Evolutionary conservation across 306 rosid genomes (phyloP), one percentile per base, ranked within the genome.

Genomic region (Acacia melanoxylon): DNA sequence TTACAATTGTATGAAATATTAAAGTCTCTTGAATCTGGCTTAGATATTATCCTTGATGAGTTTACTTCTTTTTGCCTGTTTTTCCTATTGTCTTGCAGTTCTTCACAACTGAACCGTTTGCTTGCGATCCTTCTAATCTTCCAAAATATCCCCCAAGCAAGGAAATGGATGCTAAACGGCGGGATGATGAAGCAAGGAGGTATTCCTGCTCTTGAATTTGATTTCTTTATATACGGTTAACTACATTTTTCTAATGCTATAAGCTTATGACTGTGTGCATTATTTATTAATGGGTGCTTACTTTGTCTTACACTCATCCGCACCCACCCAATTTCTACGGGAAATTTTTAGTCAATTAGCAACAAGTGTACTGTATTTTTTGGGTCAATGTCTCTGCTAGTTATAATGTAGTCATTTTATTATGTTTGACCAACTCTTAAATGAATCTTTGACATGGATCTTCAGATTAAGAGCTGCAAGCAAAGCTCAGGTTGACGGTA

Each of bases 121-220:
- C 98, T 58, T 94, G 98, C 81, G 92, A 91, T 73, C 98, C 98
- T 82, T 91, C 97, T 75, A 89, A 89, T 85, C 97, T 94, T 83
- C 98, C 98, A 72, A 83, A 94, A 83, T 94, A 94, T 86, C 97
- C 98, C 35, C 98, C 98, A 11, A 94, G 93, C 80, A 94, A 94
- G 89, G 98, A 94, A 88, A 91, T 94, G 68, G 98, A 94, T 85
- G 98, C 94, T 48, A 94, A 92, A 87, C 89, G 97, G 44, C 91
- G 98, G 35, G 95, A 93, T 45, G 93, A 92, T 42, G 97, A 92
- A 91, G 88, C 94, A 56, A 91, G 92, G 83, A 92, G 94, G 97
- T 92, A 79, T 56, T 10, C 67, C 45, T 78, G 42, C 37, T 65
- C 78, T 6, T 84, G 24, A 44, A 25, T 41, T 74, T 68, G n/a